Evolutionary conservation across 331 rosid genomes (phyloP), one percentile per base, ranked within the genome.

Genomic region (Quercus phellos): DNA sequence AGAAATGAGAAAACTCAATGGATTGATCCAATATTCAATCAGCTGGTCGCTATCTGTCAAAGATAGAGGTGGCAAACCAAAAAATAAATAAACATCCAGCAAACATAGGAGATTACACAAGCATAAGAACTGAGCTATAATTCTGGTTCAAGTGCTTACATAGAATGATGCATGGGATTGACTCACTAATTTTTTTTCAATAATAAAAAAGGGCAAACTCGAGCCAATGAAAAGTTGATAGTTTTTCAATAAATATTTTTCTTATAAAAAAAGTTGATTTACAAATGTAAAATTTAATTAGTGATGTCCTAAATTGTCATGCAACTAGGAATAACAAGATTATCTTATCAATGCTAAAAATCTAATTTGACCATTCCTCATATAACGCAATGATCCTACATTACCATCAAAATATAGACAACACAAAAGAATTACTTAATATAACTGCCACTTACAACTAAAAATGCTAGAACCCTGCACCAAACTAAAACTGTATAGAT

Each of bases 401-500:
- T 3, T 4, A 13, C 21, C 46, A 63, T 54, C 19, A 32, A 66
- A 14, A 34, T 46, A 66, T 66, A 43, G 71, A 34, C 51, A 66
- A n/a, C 50, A 14, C 43, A 18, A 42, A 27, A 59, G 72, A 6
- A 51, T 6, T 4, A 58, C 22, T n/a, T 43, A 55, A 55, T 6
- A 38, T 42, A 86, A 79, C 63, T 69, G 74, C 60, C 76, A 87
- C 99, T 91, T 86, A 95, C 99, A 85, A 86, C 95, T 92, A 95
- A 91, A 84, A 86, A 95, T 46, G 98, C 79, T 77, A 95, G 93
- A 89, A 90, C 96, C 84, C 99, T 93, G 90, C 99, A 95, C 99
- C 99, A 95, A 43, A 95, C 30, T 70, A 88, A 81, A 85, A 92
- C 99, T 58, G 99, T 94, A 85, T 89, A 94, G 79, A 94, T 87